Conservation (phyloP, 1,284 basidiomycete species). For the Moesziomyces sp. region DNA sequence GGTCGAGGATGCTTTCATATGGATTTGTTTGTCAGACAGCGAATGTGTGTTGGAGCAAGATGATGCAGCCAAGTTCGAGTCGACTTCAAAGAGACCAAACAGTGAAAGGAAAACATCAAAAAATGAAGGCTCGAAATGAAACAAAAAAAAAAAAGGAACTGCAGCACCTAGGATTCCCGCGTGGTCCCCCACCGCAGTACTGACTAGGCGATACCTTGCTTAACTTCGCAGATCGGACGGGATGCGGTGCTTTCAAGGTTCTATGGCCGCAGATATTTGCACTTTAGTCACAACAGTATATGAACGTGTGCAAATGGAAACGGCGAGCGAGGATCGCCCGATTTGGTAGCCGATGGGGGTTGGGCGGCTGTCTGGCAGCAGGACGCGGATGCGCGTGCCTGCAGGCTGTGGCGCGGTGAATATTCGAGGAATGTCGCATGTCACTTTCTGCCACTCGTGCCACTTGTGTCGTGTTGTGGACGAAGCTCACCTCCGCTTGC, state of each 20-base stretch:
- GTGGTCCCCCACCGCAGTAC: slow-evolving; percentile 86
- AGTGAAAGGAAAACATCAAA: too few relatives aligned
- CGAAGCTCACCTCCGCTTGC: neutral
- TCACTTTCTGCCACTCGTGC: slow-evolving; percentile 11
- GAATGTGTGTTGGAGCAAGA: too few relatives aligned
- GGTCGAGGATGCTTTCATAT: too few relatives aligned
- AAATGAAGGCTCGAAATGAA: neutral
- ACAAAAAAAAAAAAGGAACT: slow-evolving; percentile 70
- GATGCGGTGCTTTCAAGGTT: slow-evolving; percentile 83
- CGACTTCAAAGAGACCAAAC: too few relatives aligned
- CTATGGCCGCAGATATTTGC: slow-evolving; percentile 77
- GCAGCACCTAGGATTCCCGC: slow-evolving; percentile 83
- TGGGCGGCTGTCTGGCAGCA: neutral
- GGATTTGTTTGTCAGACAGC: too few relatives aligned
- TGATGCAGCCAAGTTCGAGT: too few relatives aligned
- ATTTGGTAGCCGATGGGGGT: neutral
- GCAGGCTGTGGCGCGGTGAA: slow-evolving; percentile 7
- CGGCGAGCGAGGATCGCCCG: too few relatives aligned
- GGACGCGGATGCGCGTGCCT: neutral
- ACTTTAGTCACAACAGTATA: too few relatives aligned
- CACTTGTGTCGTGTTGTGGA: neutral
- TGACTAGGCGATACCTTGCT: slow-evolving; percentile 81
- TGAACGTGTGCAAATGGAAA: too few relatives aligned
- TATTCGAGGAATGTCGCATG: slow-evolving; percentile 47
- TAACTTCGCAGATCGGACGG: slow-evolving; percentile 83